phyloP scores from a whole-genome alignment of 352 stramenopile genomes.

The Pythium aphanidermatum region DNA sequence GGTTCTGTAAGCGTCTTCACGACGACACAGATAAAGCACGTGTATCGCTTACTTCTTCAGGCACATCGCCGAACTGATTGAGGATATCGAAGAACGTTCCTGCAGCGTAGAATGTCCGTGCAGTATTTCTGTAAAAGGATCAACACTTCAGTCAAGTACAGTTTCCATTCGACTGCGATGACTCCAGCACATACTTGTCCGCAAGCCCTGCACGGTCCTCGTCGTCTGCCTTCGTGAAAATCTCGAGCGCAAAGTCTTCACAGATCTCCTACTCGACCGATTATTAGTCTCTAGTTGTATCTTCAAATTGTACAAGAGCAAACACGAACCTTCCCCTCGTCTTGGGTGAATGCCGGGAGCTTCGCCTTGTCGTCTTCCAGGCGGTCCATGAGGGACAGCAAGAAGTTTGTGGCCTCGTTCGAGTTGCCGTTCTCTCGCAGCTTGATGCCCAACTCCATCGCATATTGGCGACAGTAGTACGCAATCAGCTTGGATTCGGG shows the following conservation, averaged over 20 bases:
- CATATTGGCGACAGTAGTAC: slow-evolving; percentile 91
- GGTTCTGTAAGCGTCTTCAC: not conserved
- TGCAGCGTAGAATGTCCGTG: slow-evolving; percentile 95
- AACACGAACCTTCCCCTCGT: slow-evolving; percentile 84
- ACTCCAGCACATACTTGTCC: slow-evolving; percentile 64
- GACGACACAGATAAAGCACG: not conserved
- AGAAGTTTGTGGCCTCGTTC: slow-evolving; percentile 80
- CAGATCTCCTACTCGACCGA: slow-evolving; percentile 56
- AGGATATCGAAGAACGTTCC: slow-evolving; percentile 96
- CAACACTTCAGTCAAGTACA: slow-evolving; percentile 1
- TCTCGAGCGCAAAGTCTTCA: slow-evolving; percentile 86
- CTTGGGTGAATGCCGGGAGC: slow-evolving; percentile 85
- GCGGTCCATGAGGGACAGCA: slow-evolving; percentile 86
- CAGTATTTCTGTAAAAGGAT: slow-evolving; percentile 73
- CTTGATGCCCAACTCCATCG: slow-evolving; percentile 86
- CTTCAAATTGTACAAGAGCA: not conserved
- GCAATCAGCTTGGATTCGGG: slow-evolving; percentile 93
- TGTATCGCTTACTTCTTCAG: slow-evolving; percentile 53
- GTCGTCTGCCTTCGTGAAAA: slow-evolving; percentile 93
- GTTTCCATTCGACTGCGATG: not conserved
- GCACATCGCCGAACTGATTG: slow-evolving; percentile 90
- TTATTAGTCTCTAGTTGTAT: not conserved
- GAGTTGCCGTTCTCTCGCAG: slow-evolving; percentile 73
- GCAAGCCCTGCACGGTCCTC: slow-evolving; percentile 89
- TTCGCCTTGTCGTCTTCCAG: slow-evolving; percentile 91